Base-by-base conservation (phyloP, 441 rosid species). In the Populus hybrid region DNA sequence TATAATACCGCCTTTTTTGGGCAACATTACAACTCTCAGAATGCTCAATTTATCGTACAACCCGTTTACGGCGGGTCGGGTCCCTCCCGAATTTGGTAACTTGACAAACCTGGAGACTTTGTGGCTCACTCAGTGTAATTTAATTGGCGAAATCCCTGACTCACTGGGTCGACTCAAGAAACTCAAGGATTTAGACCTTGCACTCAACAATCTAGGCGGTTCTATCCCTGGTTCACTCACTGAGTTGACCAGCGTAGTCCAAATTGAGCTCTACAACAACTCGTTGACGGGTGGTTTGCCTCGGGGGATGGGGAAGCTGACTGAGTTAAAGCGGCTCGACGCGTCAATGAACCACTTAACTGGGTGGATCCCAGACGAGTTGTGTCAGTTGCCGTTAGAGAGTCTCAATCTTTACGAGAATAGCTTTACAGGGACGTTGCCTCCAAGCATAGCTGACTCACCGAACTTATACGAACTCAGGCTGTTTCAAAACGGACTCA, bases 201-300 rank as follows among this genome's bases (percentile, higher is more conserved):
- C 98, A 7, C 21, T 90, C 28, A 96, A 96, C 83, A 83, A 79
- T n/a, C 80, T 96, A 5, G 84, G 26, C 26, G 99, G 98, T 0
- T 28, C 59, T 5, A 83, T 96, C 28, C 99, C 99, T 72, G 81
- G 86, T 72, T 91, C 95, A 3, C 84, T 96, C 82, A 84, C 91
- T 18, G 87, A 82, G 83, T 78, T 96, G 80, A 69, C 80, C 14
- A 88, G 85, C 32, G 82, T 94, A 18, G 88, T 92, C 40, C 99
- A 96, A 83, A 87, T 96, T 63, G 99, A 96, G 91, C 92, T 96
- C 2, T 96, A 92, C 77, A 92, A 96, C 86, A 96, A 96, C 92
- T 88, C 98, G 75, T 78, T 96, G 75, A 84, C 88, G n/a, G 99
- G 99, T 10, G 83, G 75, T 64, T 75, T 96, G n/a, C 98, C 98